Conservation (phyloP, 2,329 filamentous ascomycete genomes). For the Myriosclerotinia scirpicola region DNA sequence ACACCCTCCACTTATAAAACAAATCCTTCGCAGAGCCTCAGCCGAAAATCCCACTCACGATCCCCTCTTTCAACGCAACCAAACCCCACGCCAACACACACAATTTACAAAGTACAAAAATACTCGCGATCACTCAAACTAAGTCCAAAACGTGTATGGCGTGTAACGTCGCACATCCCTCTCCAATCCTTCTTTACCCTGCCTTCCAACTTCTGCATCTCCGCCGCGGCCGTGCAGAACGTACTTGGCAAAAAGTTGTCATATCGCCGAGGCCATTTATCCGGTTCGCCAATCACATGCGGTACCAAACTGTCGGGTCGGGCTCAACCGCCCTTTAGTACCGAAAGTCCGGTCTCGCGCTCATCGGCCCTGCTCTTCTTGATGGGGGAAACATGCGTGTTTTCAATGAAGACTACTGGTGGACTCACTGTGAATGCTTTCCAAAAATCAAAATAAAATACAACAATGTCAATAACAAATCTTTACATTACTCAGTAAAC, state of each 20-base stretch:
- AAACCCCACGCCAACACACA: background rate
- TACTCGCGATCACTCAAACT: background rate
- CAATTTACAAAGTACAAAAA: background rate
- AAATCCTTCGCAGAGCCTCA: too few relatives aligned
- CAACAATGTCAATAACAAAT: too few relatives aligned
- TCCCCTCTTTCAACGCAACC: background rate
- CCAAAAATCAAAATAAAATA: too few relatives aligned
- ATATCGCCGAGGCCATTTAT: background rate
- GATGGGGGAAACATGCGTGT: background rate
- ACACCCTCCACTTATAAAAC: too few relatives aligned
- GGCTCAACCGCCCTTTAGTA: background rate
- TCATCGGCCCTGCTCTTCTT: background rate
- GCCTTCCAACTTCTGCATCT: background rate
- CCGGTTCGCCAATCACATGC: background rate
- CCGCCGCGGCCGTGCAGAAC: background rate
- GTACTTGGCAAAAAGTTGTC: background rate
- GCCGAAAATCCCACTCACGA: too few relatives aligned
- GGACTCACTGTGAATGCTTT: too few relatives aligned
- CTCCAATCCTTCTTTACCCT: background rate
- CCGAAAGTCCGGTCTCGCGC: background rate
- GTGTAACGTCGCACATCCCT: background rate
- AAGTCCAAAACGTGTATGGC: background rate
- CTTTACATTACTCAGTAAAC: too few relatives aligned
- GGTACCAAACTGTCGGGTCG: conserved; percentile 7
- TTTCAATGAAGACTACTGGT: too few relatives aligned